phyloP scores from a whole-genome alignment of 2,329 filamentous ascomycete species.

The Bipolaris sorokiniana region DNA sequence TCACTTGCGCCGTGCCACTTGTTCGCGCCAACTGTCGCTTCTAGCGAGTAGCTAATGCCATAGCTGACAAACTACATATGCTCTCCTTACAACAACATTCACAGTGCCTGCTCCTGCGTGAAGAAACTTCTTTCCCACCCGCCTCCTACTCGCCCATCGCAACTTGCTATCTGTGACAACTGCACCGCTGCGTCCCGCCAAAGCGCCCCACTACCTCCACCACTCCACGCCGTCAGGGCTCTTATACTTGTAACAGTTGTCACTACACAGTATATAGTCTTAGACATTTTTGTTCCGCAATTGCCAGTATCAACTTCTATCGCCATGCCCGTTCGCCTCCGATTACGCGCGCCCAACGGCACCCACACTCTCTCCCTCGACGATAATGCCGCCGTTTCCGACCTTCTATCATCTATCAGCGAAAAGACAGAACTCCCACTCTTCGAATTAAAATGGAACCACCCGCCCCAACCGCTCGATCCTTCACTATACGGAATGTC shows the following conservation, averaged over 20 bases:
- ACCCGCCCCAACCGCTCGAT: conserved; percentile 74
- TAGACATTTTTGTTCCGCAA: background rate
- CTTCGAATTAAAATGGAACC: conserved; percentile 84
- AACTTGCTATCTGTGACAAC: conserved; percentile 12
- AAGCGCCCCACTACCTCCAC: conserved; percentile 14
- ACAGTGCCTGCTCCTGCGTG: conserved; percentile 6
- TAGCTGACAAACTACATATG: conserved; percentile 21
- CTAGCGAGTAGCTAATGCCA: background rate
- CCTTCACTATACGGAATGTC: conserved; percentile 60
- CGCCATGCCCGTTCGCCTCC: conserved; percentile 68
- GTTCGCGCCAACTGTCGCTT: conserved; percentile 15
- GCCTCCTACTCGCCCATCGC: background rate
- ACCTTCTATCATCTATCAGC: conserved; percentile 66
- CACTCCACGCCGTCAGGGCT: conserved; percentile 7
- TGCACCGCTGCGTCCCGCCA: conserved; percentile 10
- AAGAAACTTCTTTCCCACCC: background rate
- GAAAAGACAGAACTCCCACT: conserved; percentile 67
- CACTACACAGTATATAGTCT: background rate
- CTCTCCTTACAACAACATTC: background rate
- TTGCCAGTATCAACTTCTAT: background rate
- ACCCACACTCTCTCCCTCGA: conserved; percentile 72
- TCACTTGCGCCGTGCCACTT: conserved; percentile 27
- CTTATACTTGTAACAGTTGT: conserved; percentile 6
- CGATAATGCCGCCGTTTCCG: conserved; percentile 69
- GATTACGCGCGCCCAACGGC: conserved; percentile 76